Evolutionary conservation across 148 eudicot genomes (phyloP).

Genomic region (Rhododendron henanense): DNA sequence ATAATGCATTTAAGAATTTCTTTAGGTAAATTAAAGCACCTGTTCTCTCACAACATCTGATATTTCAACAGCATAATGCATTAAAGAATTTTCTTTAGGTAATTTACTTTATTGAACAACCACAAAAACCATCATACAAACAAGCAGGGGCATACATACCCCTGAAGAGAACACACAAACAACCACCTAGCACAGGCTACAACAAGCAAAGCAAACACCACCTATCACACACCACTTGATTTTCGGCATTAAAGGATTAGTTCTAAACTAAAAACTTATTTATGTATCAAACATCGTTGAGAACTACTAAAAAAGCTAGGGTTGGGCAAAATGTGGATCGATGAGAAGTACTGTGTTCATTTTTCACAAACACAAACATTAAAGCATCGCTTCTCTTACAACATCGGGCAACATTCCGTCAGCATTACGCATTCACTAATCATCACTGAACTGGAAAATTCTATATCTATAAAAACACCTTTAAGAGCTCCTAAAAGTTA

Average conservation of each 20-base stretch:
- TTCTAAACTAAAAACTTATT: neutral
- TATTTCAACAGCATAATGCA: neutral
- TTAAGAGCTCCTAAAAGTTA: neutral
- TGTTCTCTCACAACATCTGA: neutral
- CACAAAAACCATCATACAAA: neutral
- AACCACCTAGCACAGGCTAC: neutral
- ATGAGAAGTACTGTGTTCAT: neutral
- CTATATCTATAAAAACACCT: neutral
- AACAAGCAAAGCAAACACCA: neutral
- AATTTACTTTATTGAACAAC: neutral
- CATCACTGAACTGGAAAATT: neutral
- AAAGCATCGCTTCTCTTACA: neutral
- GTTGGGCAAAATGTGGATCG: neutral
- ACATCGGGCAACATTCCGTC: neutral
- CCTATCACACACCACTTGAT: no score
- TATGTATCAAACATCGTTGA: neutral
- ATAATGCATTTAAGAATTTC: no score
- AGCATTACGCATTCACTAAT: neutral
- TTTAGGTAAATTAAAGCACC: neutral
- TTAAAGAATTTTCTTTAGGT: neutral
- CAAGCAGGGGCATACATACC: neutral
- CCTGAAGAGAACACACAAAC: neutral
- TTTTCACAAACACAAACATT: neutral
- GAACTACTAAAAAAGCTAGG: neutral
- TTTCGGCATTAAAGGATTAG: no score